Base-by-base conservation (phyloP, 768 basidiomycete species). In the Coprinellus micaceus region DNA sequence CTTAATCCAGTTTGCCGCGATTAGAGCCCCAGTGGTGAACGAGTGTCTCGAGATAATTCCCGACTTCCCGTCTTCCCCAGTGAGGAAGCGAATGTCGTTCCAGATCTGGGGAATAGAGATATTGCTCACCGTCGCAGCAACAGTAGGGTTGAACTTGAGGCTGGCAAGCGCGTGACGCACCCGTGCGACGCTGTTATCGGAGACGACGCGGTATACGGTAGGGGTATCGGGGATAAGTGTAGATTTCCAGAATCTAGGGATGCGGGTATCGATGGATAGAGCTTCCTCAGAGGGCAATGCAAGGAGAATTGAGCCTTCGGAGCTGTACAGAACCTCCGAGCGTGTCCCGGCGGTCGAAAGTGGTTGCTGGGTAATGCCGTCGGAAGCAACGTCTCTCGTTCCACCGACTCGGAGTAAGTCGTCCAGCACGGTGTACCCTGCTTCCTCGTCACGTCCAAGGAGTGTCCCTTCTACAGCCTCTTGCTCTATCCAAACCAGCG, bases 31-130 rank as follows among this genome's bases (percentile, higher is more conserved):
- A 2, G 76, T 60, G 0, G 84, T 77, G 69, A 94, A 96, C 9
- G 89, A 90, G 66, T 94, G 91, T n/a, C 94, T 80, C 1, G 86
- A 87, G 28, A 83, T 60, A 61, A 95, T 88, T 11, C 82, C 82
- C 9, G 89, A 91, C 40, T 71, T 69, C n/a, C 73, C 77, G 61
- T 87, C 85, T 68, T 97, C 94, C 48, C 92, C 93, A 0, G 94
- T 93, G 56, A 97, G 82, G 67, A 83, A 94, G 51, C 85, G 80
- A 45, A 94, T 79, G 68, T 92, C 88, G 41, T 80, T 77, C 56
- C 76, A 75, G 72, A 96, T 82, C 61, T 84, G 80, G 10, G 79
- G 68, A 13, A 87, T 61, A 28, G 86, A 88, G 54, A 96, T 77
- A 49, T 84, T 83, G 56, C 82, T 78, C 24, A 94, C 82, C 55